A percentile compares a stretch with the other conserved stretches of the same genome.
Evolutionary conservation across 1,139 yeast genomes (phyloP).

Genomic region (Saccharomyces hybrid): DNA sequence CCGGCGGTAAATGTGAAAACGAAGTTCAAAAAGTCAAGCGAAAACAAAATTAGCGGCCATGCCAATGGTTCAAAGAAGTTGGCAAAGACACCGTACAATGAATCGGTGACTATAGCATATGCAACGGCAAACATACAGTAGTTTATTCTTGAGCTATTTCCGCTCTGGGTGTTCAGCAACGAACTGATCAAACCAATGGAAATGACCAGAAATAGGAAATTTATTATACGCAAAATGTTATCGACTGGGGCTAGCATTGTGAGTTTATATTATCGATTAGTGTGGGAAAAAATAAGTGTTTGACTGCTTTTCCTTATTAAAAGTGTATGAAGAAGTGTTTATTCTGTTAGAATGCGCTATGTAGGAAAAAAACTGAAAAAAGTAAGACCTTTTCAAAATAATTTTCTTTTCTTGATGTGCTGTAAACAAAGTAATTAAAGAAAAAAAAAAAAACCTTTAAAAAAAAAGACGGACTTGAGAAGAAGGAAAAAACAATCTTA

Average conservation of each 20-base stretch:
- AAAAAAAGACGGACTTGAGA: neutral
- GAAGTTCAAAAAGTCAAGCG: constrained; percentile 77
- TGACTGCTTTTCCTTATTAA: neutral
- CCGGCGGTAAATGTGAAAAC: constrained; percentile 93
- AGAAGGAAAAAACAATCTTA: neutral
- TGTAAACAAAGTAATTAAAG: neutral
- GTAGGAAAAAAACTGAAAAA: neutral
- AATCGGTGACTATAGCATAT: constrained; percentile 73
- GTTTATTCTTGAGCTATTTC: constrained; percentile 72
- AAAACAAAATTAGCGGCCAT: constrained; percentile 72
- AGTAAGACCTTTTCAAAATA: neutral
- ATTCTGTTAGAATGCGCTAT: neutral
- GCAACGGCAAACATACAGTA: constrained; percentile 82
- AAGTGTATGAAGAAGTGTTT: neutral
- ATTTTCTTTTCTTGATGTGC: neutral
- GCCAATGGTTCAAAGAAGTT: constrained; percentile 73
- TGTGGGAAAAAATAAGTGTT: neutral
- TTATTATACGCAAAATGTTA: constrained; percentile 61
- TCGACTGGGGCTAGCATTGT: constrained; percentile 48
- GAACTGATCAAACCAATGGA: constrained; percentile 82
- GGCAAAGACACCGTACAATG: constrained; percentile 73
- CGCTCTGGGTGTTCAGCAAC: constrained; percentile 58
- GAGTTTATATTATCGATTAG: constrained; percentile 3
- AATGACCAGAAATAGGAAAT: constrained; percentile 69
- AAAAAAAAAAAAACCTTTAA: neutral